Evolutionary conservation across 305 asterid genomes (phyloP).

Genomic region (Solanum hybrid): DNA sequence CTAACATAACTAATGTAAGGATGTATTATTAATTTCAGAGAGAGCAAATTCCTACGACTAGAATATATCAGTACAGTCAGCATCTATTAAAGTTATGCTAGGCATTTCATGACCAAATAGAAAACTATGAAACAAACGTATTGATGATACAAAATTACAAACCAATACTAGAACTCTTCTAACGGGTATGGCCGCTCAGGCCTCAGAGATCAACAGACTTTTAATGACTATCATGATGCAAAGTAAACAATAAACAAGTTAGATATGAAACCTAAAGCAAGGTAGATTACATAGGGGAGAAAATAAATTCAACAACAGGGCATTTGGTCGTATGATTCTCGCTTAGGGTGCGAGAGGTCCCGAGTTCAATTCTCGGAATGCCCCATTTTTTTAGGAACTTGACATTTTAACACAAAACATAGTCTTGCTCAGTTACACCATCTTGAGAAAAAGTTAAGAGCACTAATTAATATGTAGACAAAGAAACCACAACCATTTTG

Average conservation of each 20-base stretch:
- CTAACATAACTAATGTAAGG: not conserved
- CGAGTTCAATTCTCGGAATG: conserved; percentile 99
- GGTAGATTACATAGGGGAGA: not conserved
- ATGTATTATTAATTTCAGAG: not conserved
- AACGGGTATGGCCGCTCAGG: not conserved
- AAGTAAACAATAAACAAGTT: not conserved
- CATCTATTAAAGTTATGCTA: not conserved
- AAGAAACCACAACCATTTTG: not conserved
- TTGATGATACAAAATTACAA: not conserved
- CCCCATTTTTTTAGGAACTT: conserved; percentile 33
- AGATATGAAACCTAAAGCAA: not conserved
- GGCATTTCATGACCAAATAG: not conserved
- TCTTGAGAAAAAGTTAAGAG: not conserved
- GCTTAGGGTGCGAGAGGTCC: conserved; percentile 99
- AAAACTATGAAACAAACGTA: too few species aligned
- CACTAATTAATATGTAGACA: not conserved
- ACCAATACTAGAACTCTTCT: not conserved
- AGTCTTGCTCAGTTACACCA: not conserved
- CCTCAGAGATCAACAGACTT: not conserved
- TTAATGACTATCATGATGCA: not conserved
- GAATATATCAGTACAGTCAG: not conserved
- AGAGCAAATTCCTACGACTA: not conserved
- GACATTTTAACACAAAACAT: not conserved
- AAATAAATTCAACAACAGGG: conserved; percentile 24
- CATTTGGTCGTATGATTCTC: conserved; percentile 99